Percentiles rank a stretch among this genome's conserved stretches.
Evolutionary conservation across 2,329 filamentous ascomycete genomes (phyloP).

Genomic region (Verticillium isaacii): DNA sequence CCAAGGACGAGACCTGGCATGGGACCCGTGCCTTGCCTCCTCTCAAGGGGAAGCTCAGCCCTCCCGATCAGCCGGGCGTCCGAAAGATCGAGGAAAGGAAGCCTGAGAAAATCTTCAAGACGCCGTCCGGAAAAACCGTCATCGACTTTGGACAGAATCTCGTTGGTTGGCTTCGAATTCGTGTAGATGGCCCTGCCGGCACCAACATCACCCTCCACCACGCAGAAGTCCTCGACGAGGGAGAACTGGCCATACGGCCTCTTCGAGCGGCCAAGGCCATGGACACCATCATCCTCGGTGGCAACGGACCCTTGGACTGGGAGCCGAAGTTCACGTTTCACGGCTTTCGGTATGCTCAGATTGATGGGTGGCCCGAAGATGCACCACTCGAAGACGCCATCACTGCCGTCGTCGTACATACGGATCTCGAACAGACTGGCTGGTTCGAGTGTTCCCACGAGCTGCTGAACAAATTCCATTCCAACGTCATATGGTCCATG

Average conservation of each 20-base stretch:
- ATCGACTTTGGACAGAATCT: no score
- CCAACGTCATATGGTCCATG: slow-evolving; percentile 53
- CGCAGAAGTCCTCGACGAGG: slow-evolving; percentile 49
- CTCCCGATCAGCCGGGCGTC: no score
- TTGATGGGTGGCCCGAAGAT: slow-evolving; percentile 34
- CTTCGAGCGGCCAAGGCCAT: slow-evolving; percentile 36
- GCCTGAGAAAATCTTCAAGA: no score
- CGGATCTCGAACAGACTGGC: slow-evolving; percentile 45
- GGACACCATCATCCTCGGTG: slow-evolving; percentile 30
- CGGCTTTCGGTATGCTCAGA: slow-evolving; percentile 45
- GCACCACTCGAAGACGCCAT: slow-evolving; percentile 6
- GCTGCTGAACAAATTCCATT: slow-evolving; percentile 47
- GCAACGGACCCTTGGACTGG: slow-evolving; percentile 22
- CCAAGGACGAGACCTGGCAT: no score
- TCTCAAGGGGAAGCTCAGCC: no score
- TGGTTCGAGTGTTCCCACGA: slow-evolving; percentile 46
- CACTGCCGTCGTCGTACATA: slow-evolving; percentile 34
- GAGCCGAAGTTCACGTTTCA: slow-evolving; percentile 47
- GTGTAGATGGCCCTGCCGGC: slow-evolving; percentile 27
- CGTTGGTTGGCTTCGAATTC: slow-evolving; percentile 26
- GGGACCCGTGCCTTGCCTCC: no score
- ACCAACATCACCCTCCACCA: slow-evolving; percentile 41
- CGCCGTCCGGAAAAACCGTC: no score
- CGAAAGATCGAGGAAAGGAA: no score
- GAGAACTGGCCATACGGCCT: slow-evolving; percentile 34